Percentiles rank a stretch among this genome's conserved stretches.
Conservation (phyloP, 768 basidiomycete species). For the Porpolomopsis calyptriformis region DNA sequence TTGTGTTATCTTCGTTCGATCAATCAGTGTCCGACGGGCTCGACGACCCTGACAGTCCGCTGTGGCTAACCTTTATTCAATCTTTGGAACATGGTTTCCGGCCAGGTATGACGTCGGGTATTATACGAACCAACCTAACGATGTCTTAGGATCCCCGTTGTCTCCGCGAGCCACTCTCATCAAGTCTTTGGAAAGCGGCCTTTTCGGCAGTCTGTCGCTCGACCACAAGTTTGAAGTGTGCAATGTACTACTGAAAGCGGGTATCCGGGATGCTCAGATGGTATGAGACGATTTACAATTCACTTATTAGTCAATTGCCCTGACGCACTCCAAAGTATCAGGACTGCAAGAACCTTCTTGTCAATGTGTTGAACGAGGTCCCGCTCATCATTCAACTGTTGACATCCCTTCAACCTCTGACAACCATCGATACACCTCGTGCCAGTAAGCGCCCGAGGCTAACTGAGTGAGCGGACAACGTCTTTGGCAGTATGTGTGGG, state of each 20-base stretch:
- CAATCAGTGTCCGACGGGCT: conserved; percentile 32
- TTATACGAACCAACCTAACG: neutral
- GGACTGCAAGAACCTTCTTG: conserved; percentile 40
- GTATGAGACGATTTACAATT: conserved; percentile 28
- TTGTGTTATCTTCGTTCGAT: conserved; percentile 45
- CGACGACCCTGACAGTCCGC: conserved; percentile 28
- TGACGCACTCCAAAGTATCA: conserved; percentile 26
- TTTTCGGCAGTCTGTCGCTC: conserved; percentile 43
- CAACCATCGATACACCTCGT: conserved; percentile 32
- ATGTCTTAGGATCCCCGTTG: conserved; percentile 28
- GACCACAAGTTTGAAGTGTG: conserved; percentile 49
- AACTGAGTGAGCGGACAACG: conserved; percentile 33
- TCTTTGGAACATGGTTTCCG: conserved; percentile 35
- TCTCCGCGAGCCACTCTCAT: conserved; percentile 32
- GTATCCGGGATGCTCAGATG: conserved; percentile 33
- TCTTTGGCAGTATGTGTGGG: neutral
- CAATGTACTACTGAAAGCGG: conserved; percentile 43
- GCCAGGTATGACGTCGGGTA: conserved; percentile 28
- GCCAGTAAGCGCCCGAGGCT: conserved; percentile 57
- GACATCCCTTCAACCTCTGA: conserved; percentile 34
- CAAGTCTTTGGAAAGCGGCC: conserved; percentile 37
- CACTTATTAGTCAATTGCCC: neutral
- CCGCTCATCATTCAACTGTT: conserved; percentile 45
- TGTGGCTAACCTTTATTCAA: conserved; percentile 44
- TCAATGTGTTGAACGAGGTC: conserved; percentile 38